Evolutionary conservation across 2,329 filamentous ascomycete genomes (phyloP), one percentile per base, ranked within the genome.

Genomic region (Fusarium denticulatum): DNA sequence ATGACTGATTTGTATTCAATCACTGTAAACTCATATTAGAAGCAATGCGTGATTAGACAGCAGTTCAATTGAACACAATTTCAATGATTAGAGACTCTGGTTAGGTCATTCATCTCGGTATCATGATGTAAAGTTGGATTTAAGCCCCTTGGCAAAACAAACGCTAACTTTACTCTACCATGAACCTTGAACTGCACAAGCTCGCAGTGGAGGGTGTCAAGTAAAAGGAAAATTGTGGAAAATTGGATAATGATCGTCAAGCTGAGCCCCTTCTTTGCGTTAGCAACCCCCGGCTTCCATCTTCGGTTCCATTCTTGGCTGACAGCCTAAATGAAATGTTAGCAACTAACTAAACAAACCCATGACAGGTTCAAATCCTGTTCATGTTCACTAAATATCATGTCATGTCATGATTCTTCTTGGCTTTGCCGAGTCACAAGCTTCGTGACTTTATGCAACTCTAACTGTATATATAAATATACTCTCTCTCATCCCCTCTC

Each of bases 351-450:
- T 20, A 22, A 43, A 60, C 36, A 47, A 52, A 47, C 32, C 34
- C 42, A 70, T 36, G 60, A 37, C 52, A 56, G 59, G 63, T 14
- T n/a, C 42, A 59, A 70, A 70, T 62, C 71, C 70, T 71, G 71
- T n/a, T 71, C 58, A 68, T 71, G 59, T 22, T 71, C 58, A 61
- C 9, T 45, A 47, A 52, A 34, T 37, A 72, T 64, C 61, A 74
- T 70, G 72, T 68, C 61, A 75, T 70, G 72, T 53, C 69, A 74
- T 75, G 64, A 37, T 50, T 59, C 34, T 64, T 40, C 71, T 74
- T 69, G 72, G 72, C 71, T 71, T 74, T 53, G 72, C 67, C 65
- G 50, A 57, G 59, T 55, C 62, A 63, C 47, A 53, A 34, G 56
- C 40, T 43, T 57, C 24, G 42, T 66, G 18, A 16, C 47, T 60